These are phyloP conservation scores for Linnemannia zychae DNA, from an alignment of 192 early-diverging fungal genomes.

Conservation along the genomic window DNA sequence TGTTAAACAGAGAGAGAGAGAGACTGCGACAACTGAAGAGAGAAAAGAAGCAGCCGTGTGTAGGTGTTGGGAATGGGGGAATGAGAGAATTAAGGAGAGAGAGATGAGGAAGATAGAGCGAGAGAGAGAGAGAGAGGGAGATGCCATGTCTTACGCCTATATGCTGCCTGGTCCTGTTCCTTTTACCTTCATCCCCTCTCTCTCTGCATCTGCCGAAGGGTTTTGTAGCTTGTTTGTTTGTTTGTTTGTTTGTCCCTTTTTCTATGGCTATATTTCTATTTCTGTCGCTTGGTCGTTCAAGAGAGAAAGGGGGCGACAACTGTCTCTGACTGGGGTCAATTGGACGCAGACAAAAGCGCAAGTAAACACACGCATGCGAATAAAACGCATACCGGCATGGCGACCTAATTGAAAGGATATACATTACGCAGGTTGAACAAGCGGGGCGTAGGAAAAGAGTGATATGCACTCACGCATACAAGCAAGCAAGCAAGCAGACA, in stretches of 20 bases:
- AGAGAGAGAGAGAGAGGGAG: neutral
- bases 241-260: neutral
- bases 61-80: conserved; percentile 17
- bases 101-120: neutral
- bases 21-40: too few relatives aligned
- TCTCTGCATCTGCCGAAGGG: neutral
- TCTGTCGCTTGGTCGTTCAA: neutral
- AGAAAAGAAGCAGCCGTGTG: neutral
- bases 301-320: neutral
- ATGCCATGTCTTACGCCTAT: conserved; percentile 11
- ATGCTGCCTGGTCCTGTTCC: neutral
- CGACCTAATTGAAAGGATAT: neutral
- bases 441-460: too few relatives aligned
- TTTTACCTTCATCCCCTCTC: neutral
- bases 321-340: neutral
- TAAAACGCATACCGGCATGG: neutral
- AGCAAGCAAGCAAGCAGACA: neutral
- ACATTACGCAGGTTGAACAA: neutral
- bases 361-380: neutral
- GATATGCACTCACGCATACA: neutral
- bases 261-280: conserved; percentile 2
- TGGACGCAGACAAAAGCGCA: neutral
- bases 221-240: neutral
- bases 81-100: neutral
- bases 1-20: neutral